phyloP scores from a whole-genome alignment of 208 protist species.

The Crithidia acanthocephali region DNA sequence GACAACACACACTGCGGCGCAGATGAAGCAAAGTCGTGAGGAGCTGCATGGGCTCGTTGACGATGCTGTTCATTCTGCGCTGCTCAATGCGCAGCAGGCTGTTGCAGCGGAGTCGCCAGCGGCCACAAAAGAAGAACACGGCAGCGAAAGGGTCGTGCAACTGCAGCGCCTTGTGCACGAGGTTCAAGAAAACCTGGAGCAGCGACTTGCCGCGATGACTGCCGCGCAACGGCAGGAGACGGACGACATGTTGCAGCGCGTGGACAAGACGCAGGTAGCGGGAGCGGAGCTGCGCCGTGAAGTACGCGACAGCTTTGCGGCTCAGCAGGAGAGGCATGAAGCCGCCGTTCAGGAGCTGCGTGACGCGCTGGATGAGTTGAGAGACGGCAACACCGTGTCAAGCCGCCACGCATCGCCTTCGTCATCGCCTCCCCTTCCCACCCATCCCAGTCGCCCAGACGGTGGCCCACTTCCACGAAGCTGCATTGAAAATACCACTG shows the following conservation, averaged over 20 bases:
- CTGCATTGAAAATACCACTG: neutral
- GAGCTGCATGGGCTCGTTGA: slow-evolving; percentile 4
- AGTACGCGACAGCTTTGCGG: neutral
- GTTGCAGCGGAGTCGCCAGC: neutral
- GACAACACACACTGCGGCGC: neutral
- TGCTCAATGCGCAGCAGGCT: neutral
- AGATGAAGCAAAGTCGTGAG: neutral
- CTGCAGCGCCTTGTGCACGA: neutral
- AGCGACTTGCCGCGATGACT: neutral
- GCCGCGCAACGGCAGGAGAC: neutral
- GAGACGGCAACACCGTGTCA: neutral
- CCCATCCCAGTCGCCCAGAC: neutral
- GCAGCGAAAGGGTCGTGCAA: neutral
- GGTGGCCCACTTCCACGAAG: too few relatives aligned
- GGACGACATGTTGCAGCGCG: neutral
- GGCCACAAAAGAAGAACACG: neutral
- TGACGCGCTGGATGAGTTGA: slow-evolving; percentile 7
- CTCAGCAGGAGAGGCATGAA: slow-evolving; percentile 7
- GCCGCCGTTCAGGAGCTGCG: neutral
- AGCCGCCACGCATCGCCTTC: neutral
- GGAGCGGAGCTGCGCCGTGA: slow-evolving; percentile 17
- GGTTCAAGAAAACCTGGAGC: neutral
- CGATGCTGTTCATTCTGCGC: neutral
- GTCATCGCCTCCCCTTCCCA: neutral
- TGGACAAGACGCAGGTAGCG: neutral